phyloP scores from a whole-genome alignment of 441 rosid species.

The Croton laevigatus region DNA sequence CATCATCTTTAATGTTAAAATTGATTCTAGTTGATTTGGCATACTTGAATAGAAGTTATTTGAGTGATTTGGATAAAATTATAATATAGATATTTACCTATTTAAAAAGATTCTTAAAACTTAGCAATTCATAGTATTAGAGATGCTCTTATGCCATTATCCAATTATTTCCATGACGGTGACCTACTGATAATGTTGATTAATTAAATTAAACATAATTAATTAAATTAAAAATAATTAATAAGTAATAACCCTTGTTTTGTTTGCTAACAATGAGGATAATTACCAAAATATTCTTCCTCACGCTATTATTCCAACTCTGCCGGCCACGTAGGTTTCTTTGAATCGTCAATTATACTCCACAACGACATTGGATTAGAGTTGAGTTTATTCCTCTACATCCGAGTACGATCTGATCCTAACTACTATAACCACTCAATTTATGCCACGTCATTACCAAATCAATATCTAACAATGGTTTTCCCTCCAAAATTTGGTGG shows the following conservation, averaged over 20 bases:
- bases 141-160: too few relatives aligned
- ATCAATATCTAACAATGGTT: not conserved
- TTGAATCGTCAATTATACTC: not conserved
- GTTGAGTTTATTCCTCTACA: not conserved
- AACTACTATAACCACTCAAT: not conserved
- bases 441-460: not conserved
- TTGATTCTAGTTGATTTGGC: too few relatives aligned
- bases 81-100: too few relatives aligned
- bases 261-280: slow-evolving; percentile 10
- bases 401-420: not conserved
- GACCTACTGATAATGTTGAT: not conserved
- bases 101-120: too few relatives aligned
- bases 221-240: not conserved
- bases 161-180: not conserved
- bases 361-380: not conserved
- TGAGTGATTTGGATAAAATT: too few relatives aligned
- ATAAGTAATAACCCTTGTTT: not conserved
- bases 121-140: too few relatives aligned
- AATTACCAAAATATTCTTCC: not conserved
- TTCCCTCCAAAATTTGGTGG: not conserved
- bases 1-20: too few relatives aligned
- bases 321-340: not conserved
- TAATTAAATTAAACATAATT: not conserved
- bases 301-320: not conserved
- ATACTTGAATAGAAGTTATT: too few relatives aligned